These are phyloP conservation scores for Bacidia gigantensis DNA, from an alignment of 495 filamentous ascomycete genomes.

Conservation along the genomic window DNA sequence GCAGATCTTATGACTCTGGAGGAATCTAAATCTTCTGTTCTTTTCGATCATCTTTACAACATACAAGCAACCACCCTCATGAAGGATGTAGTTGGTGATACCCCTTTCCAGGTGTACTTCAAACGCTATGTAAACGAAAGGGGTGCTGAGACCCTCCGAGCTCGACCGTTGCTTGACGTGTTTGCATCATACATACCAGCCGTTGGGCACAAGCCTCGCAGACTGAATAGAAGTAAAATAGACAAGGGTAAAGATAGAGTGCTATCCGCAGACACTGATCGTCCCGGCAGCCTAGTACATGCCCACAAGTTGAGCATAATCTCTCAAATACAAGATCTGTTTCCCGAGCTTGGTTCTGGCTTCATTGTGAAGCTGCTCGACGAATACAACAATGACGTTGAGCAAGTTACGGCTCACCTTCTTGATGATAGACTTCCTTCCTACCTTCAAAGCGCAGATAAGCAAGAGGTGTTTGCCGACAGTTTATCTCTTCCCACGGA, in stretches of 20 bases:
- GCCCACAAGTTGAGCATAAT: slow-evolving; percentile 72
- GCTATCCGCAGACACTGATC: slow-evolving; percentile 30
- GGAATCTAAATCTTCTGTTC: slow-evolving; percentile 50
- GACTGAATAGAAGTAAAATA: slow-evolving; percentile 24
- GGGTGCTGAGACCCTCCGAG: slow-evolving; percentile 5
- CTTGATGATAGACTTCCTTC: slow-evolving; percentile 68
- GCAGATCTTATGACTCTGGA: slow-evolving; percentile 50
- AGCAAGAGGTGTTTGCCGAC: slow-evolving; percentile 37
- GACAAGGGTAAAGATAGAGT: slow-evolving; percentile 59
- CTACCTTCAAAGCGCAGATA: slow-evolving; percentile 41
- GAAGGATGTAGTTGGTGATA: slow-evolving; percentile 47
- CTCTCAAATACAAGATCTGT: slow-evolving; percentile 80
- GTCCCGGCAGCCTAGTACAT: slow-evolving; percentile 43
- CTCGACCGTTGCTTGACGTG: slow-evolving; percentile 33
- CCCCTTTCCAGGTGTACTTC: slow-evolving; percentile 33
- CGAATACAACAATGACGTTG: slow-evolving; percentile 61
- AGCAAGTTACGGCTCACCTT: slow-evolving; percentile 68
- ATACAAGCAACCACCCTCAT: slow-evolving; percentile 50
- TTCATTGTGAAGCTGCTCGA: slow-evolving; percentile 72
- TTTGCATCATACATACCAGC: slow-evolving; percentile 31
- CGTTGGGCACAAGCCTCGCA: slow-evolving; percentile 41
- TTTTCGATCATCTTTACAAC: slow-evolving; percentile 71
- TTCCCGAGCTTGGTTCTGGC: slow-evolving; percentile 73
- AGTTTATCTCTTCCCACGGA: slow-evolving; percentile 4
- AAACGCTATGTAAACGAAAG: slow-evolving; percentile 11